These are phyloP conservation scores for Leccinum pellstonianum DNA, from an alignment of 768 basidiomycete genomes.

Conservation along the genomic window DNA sequence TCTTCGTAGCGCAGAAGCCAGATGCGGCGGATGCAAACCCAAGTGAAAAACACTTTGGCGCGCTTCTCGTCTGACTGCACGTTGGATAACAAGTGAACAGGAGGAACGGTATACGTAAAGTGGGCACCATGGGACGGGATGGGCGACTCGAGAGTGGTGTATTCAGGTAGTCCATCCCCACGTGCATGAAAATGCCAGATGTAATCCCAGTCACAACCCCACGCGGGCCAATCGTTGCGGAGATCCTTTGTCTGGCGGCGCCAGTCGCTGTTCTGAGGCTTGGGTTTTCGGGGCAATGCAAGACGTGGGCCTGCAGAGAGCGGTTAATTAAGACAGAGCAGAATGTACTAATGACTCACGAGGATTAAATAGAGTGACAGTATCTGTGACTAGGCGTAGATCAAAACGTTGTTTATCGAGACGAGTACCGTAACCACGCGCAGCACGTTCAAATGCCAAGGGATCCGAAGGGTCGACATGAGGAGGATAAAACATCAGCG, in stretches of 20 bases:
- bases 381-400: not conserved
- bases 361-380: not conserved
- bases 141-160: not conserved
- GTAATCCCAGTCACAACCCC: conserved; percentile 1
- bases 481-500: conserved; percentile 1
- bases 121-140: not conserved
- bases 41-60: not conserved
- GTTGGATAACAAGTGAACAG: not conserved
- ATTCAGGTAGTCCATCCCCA: not conserved
- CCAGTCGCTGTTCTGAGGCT: not conserved
- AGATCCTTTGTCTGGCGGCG: not conserved
- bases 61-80: not conserved
- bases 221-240: not conserved
- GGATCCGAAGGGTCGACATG: not conserved
- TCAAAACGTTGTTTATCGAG: not conserved
- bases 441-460: not conserved
- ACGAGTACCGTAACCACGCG: not conserved
- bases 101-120: not conserved
- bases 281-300: not conserved
- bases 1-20: conserved; percentile 1
- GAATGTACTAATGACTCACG: not conserved
- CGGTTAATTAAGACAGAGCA: not conserved
- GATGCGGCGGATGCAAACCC: not conserved
- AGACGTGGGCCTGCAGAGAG: not conserved
- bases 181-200: not conserved